Base-by-base conservation (phyloP, 2,329 filamentous ascomycete genomes). In the Aphanocladium album region DNA sequence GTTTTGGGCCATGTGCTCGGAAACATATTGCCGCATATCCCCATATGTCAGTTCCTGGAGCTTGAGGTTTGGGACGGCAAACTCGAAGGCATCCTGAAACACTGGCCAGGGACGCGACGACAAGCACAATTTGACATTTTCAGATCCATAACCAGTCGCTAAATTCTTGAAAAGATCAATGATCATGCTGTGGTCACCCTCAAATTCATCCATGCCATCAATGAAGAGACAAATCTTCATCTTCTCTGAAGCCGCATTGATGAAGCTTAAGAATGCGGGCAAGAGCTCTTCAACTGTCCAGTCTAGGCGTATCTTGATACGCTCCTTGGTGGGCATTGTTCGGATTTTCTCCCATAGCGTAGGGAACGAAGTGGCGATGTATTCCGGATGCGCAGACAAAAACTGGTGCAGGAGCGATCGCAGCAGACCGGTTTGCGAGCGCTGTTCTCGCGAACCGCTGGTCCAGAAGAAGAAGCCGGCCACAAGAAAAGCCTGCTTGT, bases 401-500 rank as follows among this genome's bases (percentile, higher is more conserved):
- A 77, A 57, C 49, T 77, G 74, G 57, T 75, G 70, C 0, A 77
- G 63, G 0, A 77, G 66, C 7, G 70, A 75, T 2, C 73, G 70
- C 27, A 77, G 49, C 11, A 77, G 61, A 0, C 75, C 75, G 1
- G 68, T 70, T 46, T 73, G 70, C 0, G 74, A 76, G 17, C 72
- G 68, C 63, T 77, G 75, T 35, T 74, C 72, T 21, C 67, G 63
- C 0, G 72, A 74, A 4, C 74, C 76, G 19, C 72, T 74, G 2
- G 72, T 76, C 78, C 78, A 80, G 60, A 80, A 79, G 63, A 78
- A 80, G 66, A 76, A 80, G 0, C 70, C 72, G 0, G 76, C 75
- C 0, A 70, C 73, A 2, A 68, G 70, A 2, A 73, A 65, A 0
- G 68, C 68, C 56, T 45, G 61, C 0, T 46, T 62, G 0, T 30